These are phyloP conservation scores for Blastocrithidia nonstop DNA, from an alignment of 208 protist genomes.

Conservation along the genomic window DNA sequence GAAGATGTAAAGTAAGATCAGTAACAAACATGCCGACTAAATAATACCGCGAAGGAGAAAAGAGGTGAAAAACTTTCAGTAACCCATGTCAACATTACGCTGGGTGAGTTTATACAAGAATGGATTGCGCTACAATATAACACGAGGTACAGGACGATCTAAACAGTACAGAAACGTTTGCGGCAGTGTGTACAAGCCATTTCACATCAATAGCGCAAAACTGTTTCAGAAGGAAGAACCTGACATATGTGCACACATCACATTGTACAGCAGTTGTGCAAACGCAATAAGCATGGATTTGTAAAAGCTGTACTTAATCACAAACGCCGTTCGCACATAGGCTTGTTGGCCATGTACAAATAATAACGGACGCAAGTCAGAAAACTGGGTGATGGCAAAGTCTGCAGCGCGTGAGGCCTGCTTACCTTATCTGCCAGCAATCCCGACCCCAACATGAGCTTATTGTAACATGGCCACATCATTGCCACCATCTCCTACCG, in stretches of 20 bases:
- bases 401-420: conserved; percentile 90
- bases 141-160: conserved; percentile 65
- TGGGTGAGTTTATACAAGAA: conserved; percentile 66
- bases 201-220: conserved; percentile 79
- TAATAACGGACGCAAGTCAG: conserved; percentile 82
- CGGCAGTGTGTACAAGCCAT: conserved; percentile 83
- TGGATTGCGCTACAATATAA: conserved; percentile 50
- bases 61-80: conserved; percentile 40
- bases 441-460: conserved; percentile 86
- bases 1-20: conserved; percentile 24
- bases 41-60: conserved; percentile 58
- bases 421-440: conserved; percentile 83
- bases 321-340: conserved; percentile 80
- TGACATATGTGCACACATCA: conserved; percentile 38
- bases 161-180: conserved; percentile 82
- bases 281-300: conserved; percentile 92
- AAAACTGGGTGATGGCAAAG: conserved; percentile 88
- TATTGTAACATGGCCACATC: conserved; percentile 93
- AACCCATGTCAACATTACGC: conserved; percentile 25
- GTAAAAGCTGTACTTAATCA: conserved; percentile 97
- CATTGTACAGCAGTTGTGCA: conserved; percentile 84
- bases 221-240: conserved; percentile 86
- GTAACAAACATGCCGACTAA: conserved; percentile 60
- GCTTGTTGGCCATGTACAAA: conserved; percentile 92
- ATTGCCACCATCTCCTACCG: conserved; percentile 93